phyloP scores from a whole-genome alignment of 2,329 filamentous ascomycete genomes.

The Xylariaceae sp. region DNA sequence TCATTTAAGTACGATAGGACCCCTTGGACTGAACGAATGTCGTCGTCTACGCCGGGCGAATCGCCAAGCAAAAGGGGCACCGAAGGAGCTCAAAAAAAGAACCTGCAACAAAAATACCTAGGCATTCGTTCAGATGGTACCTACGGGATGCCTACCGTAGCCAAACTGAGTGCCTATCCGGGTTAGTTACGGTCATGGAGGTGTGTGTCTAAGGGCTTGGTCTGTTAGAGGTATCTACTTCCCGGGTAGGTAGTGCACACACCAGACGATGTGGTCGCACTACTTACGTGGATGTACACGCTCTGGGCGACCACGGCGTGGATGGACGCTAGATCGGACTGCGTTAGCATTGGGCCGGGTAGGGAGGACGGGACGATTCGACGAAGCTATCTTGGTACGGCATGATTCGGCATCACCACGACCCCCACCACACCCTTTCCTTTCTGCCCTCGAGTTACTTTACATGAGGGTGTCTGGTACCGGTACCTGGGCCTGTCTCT shows the following conservation, averaged over 20 bases:
- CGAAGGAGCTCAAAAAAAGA: not conserved
- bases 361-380: slow-evolving; percentile 17
- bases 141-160: no score
- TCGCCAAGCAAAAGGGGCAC: not conserved
- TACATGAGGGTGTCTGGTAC: not conserved
- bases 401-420: not conserved
- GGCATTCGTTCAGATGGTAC: not conserved
- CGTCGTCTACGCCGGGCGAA: not conserved
- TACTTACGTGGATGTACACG: not conserved
- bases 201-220: not conserved
- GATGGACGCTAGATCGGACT: not conserved
- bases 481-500: no score
- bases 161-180: not conserved
- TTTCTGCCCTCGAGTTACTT: not conserved
- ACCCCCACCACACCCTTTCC: slow-evolving; percentile 17
- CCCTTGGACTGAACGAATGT: not conserved
- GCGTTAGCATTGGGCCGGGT: slow-evolving; percentile 11
- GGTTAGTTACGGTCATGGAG: not conserved
- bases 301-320: not conserved
- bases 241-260: no score
- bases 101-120: not conserved
- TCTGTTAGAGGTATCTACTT: not conserved
- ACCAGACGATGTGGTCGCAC: not conserved
- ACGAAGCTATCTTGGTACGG: slow-evolving; percentile 11
- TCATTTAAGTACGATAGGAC: no score